phyloP scores from a whole-genome alignment of 768 basidiomycete species.

The Leccinellum luteum region DNA sequence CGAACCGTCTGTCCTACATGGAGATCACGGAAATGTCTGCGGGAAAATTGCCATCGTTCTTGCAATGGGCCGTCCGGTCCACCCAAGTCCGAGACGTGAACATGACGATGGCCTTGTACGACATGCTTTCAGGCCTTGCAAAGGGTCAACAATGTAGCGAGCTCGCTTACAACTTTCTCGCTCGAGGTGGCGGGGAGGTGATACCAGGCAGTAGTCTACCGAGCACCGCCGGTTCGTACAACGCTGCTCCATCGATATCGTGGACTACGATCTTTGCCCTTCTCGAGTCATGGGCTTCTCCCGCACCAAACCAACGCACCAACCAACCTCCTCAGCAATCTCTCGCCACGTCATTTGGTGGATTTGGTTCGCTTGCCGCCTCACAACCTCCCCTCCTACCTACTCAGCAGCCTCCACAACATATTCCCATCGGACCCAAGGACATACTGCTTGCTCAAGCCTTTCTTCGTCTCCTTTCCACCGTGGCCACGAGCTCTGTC shows the following conservation, averaged over 20 bases:
- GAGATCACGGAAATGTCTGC: conserved; percentile 59
- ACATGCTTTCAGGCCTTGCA: conserved; percentile 84
- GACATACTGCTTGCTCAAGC: conserved; percentile 78
- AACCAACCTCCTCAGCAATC: conserved; percentile 44
- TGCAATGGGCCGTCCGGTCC: conserved; percentile 90
- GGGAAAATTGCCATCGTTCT: conserved; percentile 67
- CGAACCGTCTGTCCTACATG: conserved; percentile 47
- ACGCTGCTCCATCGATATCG: conserved; percentile 60
- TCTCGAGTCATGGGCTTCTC: conserved; percentile 72
- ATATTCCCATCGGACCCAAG: conserved; percentile 53
- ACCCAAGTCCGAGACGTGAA: conserved; percentile 69
- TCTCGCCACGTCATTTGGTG: conserved; percentile 30
- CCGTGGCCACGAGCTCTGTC: conserved; percentile 71
- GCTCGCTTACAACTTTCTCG: conserved; percentile 85
- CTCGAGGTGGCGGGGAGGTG: conserved; percentile 66
- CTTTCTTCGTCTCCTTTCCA: conserved; percentile 76
- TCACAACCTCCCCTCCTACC: conserved; percentile 31
- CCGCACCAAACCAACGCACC: conserved; percentile 46
- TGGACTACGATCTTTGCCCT: conserved; percentile 77
- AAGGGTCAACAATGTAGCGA: conserved; percentile 85
- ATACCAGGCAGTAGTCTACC: conserved; percentile 58
- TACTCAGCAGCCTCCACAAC: conserved; percentile 39
- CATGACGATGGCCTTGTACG: conserved; percentile 79
- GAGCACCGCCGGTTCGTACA: conserved; percentile 31
- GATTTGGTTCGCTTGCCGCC: conserved; percentile 28